Conservation (phyloP, 1,284 basidiomycete genomes). For the Rhodotorula glutinis region DNA sequence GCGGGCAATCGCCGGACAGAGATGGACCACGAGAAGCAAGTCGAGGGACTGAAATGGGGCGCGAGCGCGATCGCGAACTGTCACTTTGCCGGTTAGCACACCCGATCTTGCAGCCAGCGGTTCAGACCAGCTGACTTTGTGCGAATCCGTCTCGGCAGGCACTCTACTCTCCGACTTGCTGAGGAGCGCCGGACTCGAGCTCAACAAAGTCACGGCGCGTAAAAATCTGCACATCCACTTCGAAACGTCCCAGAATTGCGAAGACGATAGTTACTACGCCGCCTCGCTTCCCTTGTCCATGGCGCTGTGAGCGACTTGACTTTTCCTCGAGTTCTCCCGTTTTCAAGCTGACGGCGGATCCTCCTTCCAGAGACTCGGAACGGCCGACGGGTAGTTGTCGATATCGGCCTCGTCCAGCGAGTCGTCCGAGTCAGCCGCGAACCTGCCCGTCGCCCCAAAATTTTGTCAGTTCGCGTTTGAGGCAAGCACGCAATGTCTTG, state of each 20-base stretch:
- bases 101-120: no score
- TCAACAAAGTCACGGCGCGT: neutral
- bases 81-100: constrained; percentile 15
- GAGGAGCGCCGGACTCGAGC: constrained; percentile 5
- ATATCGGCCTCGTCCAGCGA: constrained; percentile 17
- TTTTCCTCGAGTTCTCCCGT: no score
- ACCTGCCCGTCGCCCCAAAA: constrained; percentile 5
- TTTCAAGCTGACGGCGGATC: neutral
- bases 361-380: constrained; percentile 15
- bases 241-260: constrained; percentile 29
- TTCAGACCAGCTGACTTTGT: no score
- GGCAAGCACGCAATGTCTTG: neutral
- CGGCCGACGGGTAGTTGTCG: constrained; percentile 45
- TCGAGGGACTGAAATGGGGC: constrained; percentile 39
- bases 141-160: no score
- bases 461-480: neutral
- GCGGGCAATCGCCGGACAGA: constrained; percentile 39
- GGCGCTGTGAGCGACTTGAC: constrained; percentile 35
- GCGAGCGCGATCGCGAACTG: constrained; percentile 25
- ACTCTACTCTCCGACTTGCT: constrained; percentile 18
- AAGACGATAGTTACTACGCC: constrained; percentile 32
- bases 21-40: constrained; percentile 33
- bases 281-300: constrained; percentile 36
- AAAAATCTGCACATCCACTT: constrained; percentile 38
- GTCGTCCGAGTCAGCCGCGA: constrained; percentile 17